phyloP scores from a whole-genome alignment of 345 rosid species.

The Populus alba region DNA sequence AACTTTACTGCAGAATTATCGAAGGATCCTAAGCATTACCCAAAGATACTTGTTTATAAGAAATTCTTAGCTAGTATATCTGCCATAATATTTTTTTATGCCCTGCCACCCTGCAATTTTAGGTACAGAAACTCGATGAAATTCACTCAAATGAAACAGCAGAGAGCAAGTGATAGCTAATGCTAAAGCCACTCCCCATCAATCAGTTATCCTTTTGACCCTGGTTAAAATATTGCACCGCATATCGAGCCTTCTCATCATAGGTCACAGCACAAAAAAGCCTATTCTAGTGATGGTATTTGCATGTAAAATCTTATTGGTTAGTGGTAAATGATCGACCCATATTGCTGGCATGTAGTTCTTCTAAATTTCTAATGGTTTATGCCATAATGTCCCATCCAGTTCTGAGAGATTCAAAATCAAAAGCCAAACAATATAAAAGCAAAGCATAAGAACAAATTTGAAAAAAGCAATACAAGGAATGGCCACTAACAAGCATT shows the following conservation, averaged over 20 bases:
- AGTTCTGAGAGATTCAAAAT: constrained; percentile 10
- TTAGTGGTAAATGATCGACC: background rate
- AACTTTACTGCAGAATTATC: background rate
- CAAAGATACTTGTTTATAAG: background rate
- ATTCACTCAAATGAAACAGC: background rate
- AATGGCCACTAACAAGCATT: constrained; percentile 86
- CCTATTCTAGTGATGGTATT: background rate
- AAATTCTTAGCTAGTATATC: background rate
- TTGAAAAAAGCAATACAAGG: constrained; percentile 24
- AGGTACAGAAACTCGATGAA: background rate
- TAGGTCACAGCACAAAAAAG: background rate
- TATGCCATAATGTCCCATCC: background rate
- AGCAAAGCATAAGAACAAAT: constrained; percentile 2
- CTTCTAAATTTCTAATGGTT: background rate
- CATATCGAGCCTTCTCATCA: background rate
- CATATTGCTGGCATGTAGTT: background rate
- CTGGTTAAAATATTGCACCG: background rate
- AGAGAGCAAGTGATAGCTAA: background rate
- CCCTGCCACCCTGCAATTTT: background rate
- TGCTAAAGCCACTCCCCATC: background rate
- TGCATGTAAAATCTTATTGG: background rate
- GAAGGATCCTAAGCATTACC: background rate
- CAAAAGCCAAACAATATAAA: background rate
- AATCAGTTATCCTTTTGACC: background rate
- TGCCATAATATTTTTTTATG: background rate